These are phyloP conservation scores for Ceratocystis cacaofunesta DNA, from an alignment of 2,329 filamentous ascomycete genomes.

Conservation along the genomic window DNA sequence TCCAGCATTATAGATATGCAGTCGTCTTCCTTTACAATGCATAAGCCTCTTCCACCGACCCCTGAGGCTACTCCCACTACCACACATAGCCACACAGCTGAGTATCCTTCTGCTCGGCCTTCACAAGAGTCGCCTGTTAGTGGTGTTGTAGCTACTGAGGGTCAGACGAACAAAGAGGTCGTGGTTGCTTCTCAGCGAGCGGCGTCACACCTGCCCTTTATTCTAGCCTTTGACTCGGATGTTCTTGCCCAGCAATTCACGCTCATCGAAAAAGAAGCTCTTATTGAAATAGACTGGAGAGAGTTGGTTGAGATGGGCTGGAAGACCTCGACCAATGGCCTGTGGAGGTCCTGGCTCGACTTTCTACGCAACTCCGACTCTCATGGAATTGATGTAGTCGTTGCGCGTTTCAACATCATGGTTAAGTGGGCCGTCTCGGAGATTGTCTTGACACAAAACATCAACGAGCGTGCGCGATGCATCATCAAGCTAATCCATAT, in stretches of 20 bases:
- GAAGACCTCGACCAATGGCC: conserved; percentile 52
- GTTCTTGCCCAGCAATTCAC: conserved; percentile 70
- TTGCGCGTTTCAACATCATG: conserved; percentile 76
- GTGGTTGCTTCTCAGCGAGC: conserved; percentile 26
- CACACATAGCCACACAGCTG: conserved; percentile 24
- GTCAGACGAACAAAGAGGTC: conserved; percentile 21
- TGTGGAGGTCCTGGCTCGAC: conserved; percentile 65
- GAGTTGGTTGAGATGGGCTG: conserved; percentile 72
- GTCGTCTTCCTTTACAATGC: conserved; percentile 26
- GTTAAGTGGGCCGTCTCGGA: conserved; percentile 78
- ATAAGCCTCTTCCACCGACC: conserved; percentile 34
- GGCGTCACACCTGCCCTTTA: conserved; percentile 57
- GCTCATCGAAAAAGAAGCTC: conserved; percentile 69
- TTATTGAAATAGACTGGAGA: conserved; percentile 80
- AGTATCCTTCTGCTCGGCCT: neutral
- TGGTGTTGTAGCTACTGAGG: neutral
- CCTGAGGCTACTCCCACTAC: conserved; percentile 35
- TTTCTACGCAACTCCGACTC: conserved; percentile 60
- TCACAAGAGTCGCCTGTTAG: neutral
- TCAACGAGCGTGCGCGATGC: conserved; percentile 59
- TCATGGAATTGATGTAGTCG: conserved; percentile 65
- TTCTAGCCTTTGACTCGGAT: conserved; percentile 66
- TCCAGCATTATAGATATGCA: neutral
- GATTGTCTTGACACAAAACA: conserved; percentile 55
- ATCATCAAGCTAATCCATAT: conserved; percentile 75